phyloP scores from a whole-genome alignment of 2,329 filamentous ascomycete genomes.

The Xylaria sp. region DNA sequence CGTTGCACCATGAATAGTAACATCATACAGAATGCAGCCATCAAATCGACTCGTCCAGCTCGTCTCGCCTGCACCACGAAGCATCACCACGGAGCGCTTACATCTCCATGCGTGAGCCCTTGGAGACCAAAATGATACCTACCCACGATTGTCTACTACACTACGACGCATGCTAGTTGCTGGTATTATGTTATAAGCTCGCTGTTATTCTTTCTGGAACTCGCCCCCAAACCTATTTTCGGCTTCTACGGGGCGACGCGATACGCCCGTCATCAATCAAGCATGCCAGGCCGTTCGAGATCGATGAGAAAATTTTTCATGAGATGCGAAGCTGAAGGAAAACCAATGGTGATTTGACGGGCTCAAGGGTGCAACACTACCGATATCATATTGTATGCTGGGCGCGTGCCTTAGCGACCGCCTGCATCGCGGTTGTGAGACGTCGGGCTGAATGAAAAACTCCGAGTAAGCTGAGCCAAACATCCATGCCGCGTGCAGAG shows the following conservation, averaged over 20 bases:
- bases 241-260: conserved; percentile 5
- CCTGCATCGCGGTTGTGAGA: not conserved
- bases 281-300: not conserved
- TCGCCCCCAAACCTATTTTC: conserved; percentile 25
- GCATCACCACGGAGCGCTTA: not conserved
- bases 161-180: not conserved
- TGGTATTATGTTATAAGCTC: not conserved
- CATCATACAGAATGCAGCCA: not conserved
- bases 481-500: not conserved
- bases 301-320: no score
- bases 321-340: no score
- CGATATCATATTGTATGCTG: not conserved
- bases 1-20: conserved; percentile 1
- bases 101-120: not conserved
- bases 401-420: no score
- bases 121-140: not conserved
- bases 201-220: conserved; percentile 15
- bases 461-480: conserved; percentile 1
- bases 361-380: not conserved
- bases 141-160: not conserved
- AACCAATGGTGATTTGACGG: not conserved
- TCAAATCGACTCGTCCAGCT: not conserved
- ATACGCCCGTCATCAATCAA: conserved; percentile 1
- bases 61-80: not conserved
- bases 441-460: conserved; percentile 8